phyloP scores from a whole-genome alignment of 179 eudicot species.

The Spergularia azorica region DNA sequence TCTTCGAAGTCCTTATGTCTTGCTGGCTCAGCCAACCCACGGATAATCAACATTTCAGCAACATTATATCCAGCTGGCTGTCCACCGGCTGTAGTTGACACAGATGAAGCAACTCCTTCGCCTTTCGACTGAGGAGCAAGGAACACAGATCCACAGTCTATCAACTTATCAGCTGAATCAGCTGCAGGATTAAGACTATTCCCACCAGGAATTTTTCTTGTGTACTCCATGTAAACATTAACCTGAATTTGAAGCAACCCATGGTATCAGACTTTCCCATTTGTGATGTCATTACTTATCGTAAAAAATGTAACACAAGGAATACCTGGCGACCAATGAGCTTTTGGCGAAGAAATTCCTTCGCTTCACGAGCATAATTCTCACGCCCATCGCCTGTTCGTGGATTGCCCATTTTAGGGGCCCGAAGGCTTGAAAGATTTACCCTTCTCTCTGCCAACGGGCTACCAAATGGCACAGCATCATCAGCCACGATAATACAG shows the following conservation, averaged over 20 bases:
- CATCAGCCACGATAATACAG: constrained; percentile 89
- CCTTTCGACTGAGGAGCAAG: constrained; percentile 61
- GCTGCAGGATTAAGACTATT: constrained; percentile 50
- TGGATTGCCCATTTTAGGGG: constrained; percentile 84
- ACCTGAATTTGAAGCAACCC: constrained; percentile 52
- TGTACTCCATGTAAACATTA: constrained; percentile 92
- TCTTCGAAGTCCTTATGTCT: constrained; percentile 91
- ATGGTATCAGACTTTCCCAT: constrained; percentile 14
- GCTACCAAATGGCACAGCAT: constrained; percentile 82
- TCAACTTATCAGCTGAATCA: constrained; percentile 58
- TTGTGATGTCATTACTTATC: not conserved
- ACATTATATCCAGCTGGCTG: constrained; percentile 66
- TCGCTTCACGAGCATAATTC: constrained; percentile 89
- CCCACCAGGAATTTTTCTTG: constrained; percentile 63
- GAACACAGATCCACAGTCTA: constrained; percentile 94
- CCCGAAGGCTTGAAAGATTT: constrained; percentile 91
- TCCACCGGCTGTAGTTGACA: constrained; percentile 43
- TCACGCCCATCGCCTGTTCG: constrained; percentile 63
- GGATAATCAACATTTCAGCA: constrained; percentile 82
- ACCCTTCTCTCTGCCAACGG: constrained; percentile 91
- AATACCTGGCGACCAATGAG: constrained; percentile 90
- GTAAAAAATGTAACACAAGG: not conserved
- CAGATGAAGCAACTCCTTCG: constrained; percentile 53
- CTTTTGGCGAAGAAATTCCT: constrained; percentile 80
- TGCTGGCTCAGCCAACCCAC: constrained; percentile 75